These are phyloP conservation scores for Eucalyptus brandiana DNA, from an alignment of 345 rosid genomes.

Conservation along the genomic window DNA sequence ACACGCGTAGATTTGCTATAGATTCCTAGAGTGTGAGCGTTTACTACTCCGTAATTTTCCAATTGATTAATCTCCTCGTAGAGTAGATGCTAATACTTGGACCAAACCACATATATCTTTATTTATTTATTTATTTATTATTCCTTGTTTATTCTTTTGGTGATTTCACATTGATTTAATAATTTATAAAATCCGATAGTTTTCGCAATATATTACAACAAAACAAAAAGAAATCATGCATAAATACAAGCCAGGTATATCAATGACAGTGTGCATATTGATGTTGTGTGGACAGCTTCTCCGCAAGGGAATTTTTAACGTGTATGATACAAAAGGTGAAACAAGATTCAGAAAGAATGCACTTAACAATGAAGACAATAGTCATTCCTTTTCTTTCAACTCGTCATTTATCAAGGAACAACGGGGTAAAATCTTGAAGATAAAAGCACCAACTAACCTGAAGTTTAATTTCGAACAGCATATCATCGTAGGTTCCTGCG, in stretches of 20 bases:
- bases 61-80: too few relatives aligned
- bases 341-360: background rate
- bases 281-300: background rate
- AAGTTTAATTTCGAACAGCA: background rate
- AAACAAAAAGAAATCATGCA: background rate
- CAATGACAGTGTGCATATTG: background rate
- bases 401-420: background rate
- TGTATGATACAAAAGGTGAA: background rate
- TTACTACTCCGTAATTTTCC: too few relatives aligned
- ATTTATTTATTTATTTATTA: too few relatives aligned
- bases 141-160: too few relatives aligned
- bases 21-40: too few relatives aligned
- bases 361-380: background rate
- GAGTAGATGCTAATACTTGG: too few relatives aligned
- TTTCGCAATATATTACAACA: background rate
- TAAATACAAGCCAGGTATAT: background rate
- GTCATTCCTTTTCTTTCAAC: background rate
- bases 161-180: background rate
- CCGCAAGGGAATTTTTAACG: background rate
- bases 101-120: background rate
- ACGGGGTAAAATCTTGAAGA: background rate
- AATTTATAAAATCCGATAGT: constrained; percentile 28
- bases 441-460: background rate
- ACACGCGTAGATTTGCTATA: too few relatives aligned
- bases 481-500: background rate